A percentile compares a stretch with the other conserved stretches of the same genome.
Evolutionary conservation across 2,329 filamentous ascomycete species (phyloP).

Genomic region (Orbilia quercus): DNA sequence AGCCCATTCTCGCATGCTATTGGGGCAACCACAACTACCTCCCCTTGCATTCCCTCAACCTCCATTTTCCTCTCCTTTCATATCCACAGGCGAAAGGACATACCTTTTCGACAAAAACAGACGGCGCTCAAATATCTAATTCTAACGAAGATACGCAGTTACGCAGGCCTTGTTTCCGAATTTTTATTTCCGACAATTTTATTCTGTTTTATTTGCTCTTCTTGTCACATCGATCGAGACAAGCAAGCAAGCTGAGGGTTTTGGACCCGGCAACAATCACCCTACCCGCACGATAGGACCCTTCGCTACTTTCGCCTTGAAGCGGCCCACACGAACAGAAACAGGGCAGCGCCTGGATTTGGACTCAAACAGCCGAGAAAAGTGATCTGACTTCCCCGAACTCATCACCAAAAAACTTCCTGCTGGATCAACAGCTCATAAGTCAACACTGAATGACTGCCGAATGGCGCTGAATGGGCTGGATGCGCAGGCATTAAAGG

Average conservation of each 20-base stretch:
- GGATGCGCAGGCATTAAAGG: conserved; percentile 81
- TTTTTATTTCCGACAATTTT: not conserved
- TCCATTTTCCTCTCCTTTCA: conserved; percentile 37
- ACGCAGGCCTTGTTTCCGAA: conserved; percentile 27
- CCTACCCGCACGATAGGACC: not conserved
- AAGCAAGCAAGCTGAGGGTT: conserved; percentile 1
- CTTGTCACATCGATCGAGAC: conserved; percentile 15
- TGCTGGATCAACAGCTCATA: conserved; percentile 44
- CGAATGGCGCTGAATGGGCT: conserved; percentile 95
- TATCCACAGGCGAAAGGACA: conserved; percentile 22
- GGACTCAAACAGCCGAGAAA: conserved; percentile 50
- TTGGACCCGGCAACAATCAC: conserved; percentile 25
- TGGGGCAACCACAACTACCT: conserved; percentile 37
- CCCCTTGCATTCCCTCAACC: conserved; percentile 43
- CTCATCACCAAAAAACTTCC: conserved; percentile 53
- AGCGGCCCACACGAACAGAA: conserved; percentile 36
- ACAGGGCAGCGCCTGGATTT: conserved; percentile 25
- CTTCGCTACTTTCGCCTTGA: conserved; percentile 17
- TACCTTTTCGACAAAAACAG: conserved; percentile 13
- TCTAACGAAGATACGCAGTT: conserved; percentile 54
- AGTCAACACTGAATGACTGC: conserved; percentile 52
- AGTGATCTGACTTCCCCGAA: conserved; percentile 45
- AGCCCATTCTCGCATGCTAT: conserved; percentile 38
- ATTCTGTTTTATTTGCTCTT: conserved; percentile 18
- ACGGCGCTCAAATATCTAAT: not conserved